A percentile compares a stretch with the other conserved stretches of the same genome.
phyloP scores from a whole-genome alignment of 768 basidiomycete species.

The Heimioporus sp. region DNA sequence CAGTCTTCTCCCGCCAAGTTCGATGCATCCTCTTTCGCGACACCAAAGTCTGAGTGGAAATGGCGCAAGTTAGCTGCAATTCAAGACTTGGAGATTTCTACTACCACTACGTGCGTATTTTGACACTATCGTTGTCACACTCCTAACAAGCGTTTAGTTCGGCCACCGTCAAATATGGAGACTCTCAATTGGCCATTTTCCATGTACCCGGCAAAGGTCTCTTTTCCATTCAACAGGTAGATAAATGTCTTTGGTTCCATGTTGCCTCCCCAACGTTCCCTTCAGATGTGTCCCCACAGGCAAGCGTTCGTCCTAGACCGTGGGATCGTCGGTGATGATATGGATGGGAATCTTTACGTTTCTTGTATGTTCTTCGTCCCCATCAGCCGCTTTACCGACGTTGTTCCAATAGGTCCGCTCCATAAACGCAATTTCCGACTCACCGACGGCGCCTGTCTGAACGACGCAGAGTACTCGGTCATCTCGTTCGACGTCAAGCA shows the following conservation, averaged over 20 bases:
- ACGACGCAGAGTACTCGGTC: constrained; percentile 57
- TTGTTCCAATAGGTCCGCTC: constrained; percentile 44
- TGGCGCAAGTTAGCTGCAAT: constrained; percentile 52
- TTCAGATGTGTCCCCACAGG: constrained; percentile 46
- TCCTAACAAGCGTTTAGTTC: constrained; percentile 24
- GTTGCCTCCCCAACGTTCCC: background rate
- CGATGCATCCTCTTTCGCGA: constrained; percentile 33
- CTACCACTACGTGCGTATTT: constrained; percentile 44
- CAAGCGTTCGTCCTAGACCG: constrained; percentile 71
- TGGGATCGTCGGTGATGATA: constrained; percentile 65
- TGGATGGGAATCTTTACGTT: constrained; percentile 48
- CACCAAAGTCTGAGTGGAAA: constrained; percentile 51
- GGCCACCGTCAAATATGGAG: constrained; percentile 57
- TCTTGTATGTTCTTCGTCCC: constrained; percentile 38
- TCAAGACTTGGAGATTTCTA: constrained; percentile 47
- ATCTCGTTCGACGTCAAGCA: constrained; percentile 58
- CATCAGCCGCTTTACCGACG: background rate
- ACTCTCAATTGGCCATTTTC: constrained; percentile 68
- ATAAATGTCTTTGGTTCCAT: background rate
- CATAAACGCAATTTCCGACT: constrained; percentile 69
- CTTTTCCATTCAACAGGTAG: constrained; percentile 70
- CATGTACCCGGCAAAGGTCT: constrained; percentile 56
- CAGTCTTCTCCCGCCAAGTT: constrained; percentile 49
- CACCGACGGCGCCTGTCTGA: constrained; percentile 53
- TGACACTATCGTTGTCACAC: background rate